Evolutionary conservation across 2,329 filamentous ascomycete species (phyloP), one percentile per base, ranked within the genome.

Genomic region (Xylariaceae sp.): DNA sequence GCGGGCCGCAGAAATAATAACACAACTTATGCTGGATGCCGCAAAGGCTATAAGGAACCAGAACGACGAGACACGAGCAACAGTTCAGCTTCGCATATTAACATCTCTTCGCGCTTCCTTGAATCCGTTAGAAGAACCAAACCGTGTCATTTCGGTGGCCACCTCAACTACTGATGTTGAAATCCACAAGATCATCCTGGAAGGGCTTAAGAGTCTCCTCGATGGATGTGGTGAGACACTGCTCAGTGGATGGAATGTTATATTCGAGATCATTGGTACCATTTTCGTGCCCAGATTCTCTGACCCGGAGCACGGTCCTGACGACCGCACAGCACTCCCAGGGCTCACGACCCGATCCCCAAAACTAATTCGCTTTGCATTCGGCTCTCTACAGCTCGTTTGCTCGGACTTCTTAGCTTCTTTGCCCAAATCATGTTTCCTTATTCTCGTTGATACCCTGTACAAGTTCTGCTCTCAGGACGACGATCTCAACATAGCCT

Each of bases 401-500:
- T 96, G 92, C 73, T 97, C 94, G 0, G 94, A 99, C 73, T 99
- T 99, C 69, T 76, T 99, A 39, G 81, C 86, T 11, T 86, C 89
- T 5, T 81, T 87, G 58, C 89, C 84, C 51, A 85, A 84, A 71
- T 83, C 79, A 53, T 97, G 83, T 76, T 90, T 88, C 73, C 81
- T 87, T 61, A 84, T 87, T 60, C 82, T 99, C 13, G 86, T 97
- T 62, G 89, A 96, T 75, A 91, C 92, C 9, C 82, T 99, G 18
- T 90, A 91, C 69, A 88, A 88, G 64, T 99, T 97, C 73, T 92
- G 90, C 67, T 88, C 87, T 0, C 94, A 99, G 73, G 82, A 88
- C 64, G 90, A 96, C 65, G 94, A 99, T 70, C 80, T 99, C 44
- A 99, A 99, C 67, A 95, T 97, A 68, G 93, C 93, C 0, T 79